Base-by-base conservation (phyloP, 148 eudicot species). In the Vaccinium vitisidaea region DNA sequence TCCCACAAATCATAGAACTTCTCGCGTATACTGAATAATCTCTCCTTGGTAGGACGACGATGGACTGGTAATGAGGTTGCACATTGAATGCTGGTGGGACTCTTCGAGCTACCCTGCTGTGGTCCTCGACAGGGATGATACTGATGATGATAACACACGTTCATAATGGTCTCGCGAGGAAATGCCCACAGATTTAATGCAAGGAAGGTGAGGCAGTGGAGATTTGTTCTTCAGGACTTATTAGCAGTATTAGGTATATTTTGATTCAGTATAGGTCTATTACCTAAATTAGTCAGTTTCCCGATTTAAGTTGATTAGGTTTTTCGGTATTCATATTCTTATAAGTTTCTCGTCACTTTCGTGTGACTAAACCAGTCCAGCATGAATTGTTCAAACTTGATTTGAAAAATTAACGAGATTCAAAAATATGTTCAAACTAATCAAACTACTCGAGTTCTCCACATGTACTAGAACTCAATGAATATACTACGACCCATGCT, bases 141-240 rank as follows among this genome's bases (percentile, higher is more conserved):
- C 5, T 32, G 48, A 71, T n/a, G 55, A 53, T 53, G 55, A 53
- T 43, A 43, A 5, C 4, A 70, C 18, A 13, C 16, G 13, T 25
- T 6, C 25, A 21, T 19, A 8, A 18, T 65, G 14, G 30, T 3
- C 30, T 69, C 39, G 27, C 5, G 21, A 69, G 16, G 39, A 8
- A 69, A 69, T 69, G 74, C 43, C 18, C 74, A 27, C 74, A 6
- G 74, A 69, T 69, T 69, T 69, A 69, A 69, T 70, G 75, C 75
- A 27, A 12, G 4, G 18, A 30, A 70, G 39, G 6, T 25, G 75
- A 25, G 43, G 39, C 25, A n/a, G 11, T 61, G 69, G 69, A 61
- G 69, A 21, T 61, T 8, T 65, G 13, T 7, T 65, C 1, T 65
- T 23, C 13, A n/a, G 13, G 30, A 65, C n/a, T 65, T 23, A 0